phyloP scores from a whole-genome alignment of 768 basidiomycete genomes.

The Russula sp. region DNA sequence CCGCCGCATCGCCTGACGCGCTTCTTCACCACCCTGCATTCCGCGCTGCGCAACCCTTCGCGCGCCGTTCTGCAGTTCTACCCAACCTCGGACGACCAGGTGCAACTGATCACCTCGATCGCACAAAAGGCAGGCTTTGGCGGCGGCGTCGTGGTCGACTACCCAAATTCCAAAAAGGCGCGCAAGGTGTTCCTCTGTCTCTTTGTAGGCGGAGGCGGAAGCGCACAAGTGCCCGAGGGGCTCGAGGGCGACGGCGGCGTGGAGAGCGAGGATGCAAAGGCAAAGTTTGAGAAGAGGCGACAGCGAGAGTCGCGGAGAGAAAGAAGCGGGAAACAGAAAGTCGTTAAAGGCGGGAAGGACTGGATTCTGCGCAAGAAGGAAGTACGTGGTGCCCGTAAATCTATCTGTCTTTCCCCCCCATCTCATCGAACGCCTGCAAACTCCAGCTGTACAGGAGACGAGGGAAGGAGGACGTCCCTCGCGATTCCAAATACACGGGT shows the following conservation, averaged over 20 bases:
- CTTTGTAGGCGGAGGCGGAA: conserved; percentile 76
- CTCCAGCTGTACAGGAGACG: conserved; percentile 72
- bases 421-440: conserved; percentile 10
- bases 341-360: conserved; percentile 61
- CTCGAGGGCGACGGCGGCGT: conserved; percentile 59
- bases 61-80: conserved; percentile 92
- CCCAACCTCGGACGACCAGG: conserved; percentile 94
- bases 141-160: conserved; percentile 94
- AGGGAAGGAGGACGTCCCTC: conserved; percentile 80
- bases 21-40: conserved; percentile 92
- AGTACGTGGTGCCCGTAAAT: conserved; percentile 38
- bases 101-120: conserved; percentile 87
- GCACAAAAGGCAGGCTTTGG: conserved; percentile 96
- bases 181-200: conserved; percentile 92
- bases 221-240: conserved; percentile 65
- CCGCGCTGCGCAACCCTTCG: conserved; percentile 77
- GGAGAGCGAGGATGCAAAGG: conserved; percentile 46
- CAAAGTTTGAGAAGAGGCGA: conserved; percentile 71
- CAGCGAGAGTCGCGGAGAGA: conserved; percentile 54
- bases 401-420: neutral
- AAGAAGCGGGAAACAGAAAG: conserved; percentile 64
- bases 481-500: conserved; percentile 88
- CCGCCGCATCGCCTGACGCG: conserved; percentile 78
- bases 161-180: conserved; percentile 94
- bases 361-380: conserved; percentile 99